These are phyloP conservation scores for Wakefieldia striispora DNA, from an alignment of 768 basidiomycete genomes.

Conservation along the genomic window DNA sequence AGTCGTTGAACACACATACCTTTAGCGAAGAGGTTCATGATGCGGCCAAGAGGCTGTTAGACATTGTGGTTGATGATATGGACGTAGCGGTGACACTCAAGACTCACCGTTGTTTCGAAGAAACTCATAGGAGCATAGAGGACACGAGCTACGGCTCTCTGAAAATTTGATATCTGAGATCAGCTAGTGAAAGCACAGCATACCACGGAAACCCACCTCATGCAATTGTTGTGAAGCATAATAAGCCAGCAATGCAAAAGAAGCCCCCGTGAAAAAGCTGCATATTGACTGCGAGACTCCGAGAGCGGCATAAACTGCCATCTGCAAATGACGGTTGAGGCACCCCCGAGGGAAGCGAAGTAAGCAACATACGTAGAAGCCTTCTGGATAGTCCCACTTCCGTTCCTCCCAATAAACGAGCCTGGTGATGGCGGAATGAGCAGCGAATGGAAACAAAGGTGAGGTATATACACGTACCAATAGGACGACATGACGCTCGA, in stretches of 20 bases:
- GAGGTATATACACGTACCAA: conserved; percentile 52
- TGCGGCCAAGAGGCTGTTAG: conserved; percentile 70
- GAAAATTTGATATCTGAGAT: neutral
- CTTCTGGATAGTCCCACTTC: conserved; percentile 59
- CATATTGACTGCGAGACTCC: conserved; percentile 69
- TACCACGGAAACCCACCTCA: conserved; percentile 35
- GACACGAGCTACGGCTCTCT: conserved; percentile 64
- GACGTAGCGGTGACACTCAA: neutral
- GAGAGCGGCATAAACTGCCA: conserved; percentile 77
- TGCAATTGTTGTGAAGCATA: conserved; percentile 75
- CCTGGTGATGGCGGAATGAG: conserved; percentile 36
- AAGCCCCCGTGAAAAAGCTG: conserved; percentile 64
- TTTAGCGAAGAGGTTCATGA: conserved; percentile 90
- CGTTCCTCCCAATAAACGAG: conserved; percentile 67
- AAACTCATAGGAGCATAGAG: conserved; percentile 88
- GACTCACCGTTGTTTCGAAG: conserved; percentile 77
- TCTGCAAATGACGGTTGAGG: conserved; percentile 40
- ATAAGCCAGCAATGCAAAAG: conserved; percentile 67
- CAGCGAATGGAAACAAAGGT: neutral
- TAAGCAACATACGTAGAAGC: conserved; percentile 62
- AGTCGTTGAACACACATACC: conserved; percentile 41
- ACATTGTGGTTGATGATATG: neutral
- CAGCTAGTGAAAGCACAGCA: neutral
- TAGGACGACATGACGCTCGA: conserved; percentile 70
- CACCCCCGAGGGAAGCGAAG: conserved; percentile 27